phyloP scores from a whole-genome alignment of 176 grass and related monocot genomes.

The Aegilops sharonensis region DNA sequence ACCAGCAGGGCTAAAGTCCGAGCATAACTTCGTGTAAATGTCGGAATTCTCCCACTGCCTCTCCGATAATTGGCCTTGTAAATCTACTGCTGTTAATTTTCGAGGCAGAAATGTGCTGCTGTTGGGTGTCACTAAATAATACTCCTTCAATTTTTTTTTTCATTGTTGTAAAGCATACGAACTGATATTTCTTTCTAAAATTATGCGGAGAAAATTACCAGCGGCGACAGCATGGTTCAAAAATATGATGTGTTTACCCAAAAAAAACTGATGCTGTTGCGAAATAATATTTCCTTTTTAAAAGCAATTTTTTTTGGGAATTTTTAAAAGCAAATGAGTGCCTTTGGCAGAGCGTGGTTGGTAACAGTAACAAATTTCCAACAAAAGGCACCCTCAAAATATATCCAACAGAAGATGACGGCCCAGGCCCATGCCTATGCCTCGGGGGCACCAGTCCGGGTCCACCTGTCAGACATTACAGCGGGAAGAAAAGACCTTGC shows the following conservation, averaged over 20 bases:
- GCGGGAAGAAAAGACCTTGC: background rate
- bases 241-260: too few species aligned
- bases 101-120: background rate
- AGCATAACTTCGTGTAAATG: constrained; percentile 21
- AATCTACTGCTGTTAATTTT: background rate
- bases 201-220: background rate
- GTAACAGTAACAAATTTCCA: background rate
- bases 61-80: constrained; percentile 19
- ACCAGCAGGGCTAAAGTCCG: background rate
- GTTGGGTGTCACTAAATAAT: background rate
- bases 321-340: too few species aligned
- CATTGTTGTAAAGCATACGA: too few species aligned
- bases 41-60: background rate
- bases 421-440: background rate
- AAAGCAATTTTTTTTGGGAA: too few species aligned
- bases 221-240: too few species aligned
- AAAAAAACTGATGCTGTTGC: too few species aligned
- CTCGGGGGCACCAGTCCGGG: background rate
- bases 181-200: background rate
- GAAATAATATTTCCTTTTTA: background rate
- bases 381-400: too few species aligned
- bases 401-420: background rate
- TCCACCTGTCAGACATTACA: background rate
- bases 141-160: too few species aligned
- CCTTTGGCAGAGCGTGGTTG: background rate